A percentile compares a stretch with the other conserved stretches of the same genome.
Conservation (phyloP, 2,329 filamentous ascomycete genomes). For the Microdochium nivale region DNA sequence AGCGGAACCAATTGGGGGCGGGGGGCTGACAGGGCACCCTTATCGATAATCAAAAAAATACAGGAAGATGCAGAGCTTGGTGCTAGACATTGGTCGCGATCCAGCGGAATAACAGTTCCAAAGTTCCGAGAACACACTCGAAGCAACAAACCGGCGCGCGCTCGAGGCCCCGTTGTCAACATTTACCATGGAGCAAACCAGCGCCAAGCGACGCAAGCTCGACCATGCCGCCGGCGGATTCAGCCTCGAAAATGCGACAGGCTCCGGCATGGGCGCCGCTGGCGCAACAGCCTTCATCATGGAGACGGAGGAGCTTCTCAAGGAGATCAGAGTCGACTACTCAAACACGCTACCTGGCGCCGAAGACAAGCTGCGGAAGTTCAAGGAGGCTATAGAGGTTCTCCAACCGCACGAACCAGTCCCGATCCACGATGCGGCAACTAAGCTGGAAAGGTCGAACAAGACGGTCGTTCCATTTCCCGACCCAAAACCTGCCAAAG, state of each 20-base stretch:
- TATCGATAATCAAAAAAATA: slow-evolving; percentile 3
- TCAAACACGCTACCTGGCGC: slow-evolving; percentile 35
- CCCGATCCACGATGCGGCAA: slow-evolving; percentile 55
- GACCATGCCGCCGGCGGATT: slow-evolving; percentile 25
- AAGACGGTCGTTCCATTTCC: slow-evolving; percentile 76
- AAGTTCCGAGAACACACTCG: not conserved
- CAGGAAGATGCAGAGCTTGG: not conserved
- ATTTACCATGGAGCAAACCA: slow-evolving; percentile 33
- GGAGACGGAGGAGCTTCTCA: slow-evolving; percentile 51
- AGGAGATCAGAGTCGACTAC: slow-evolving; percentile 45
- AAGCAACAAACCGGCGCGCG: not conserved
- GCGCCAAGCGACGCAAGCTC: slow-evolving; percentile 39
- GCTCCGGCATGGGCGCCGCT: slow-evolving; percentile 26
- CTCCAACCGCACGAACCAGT: slow-evolving; percentile 39
- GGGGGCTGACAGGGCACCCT: not conserved
- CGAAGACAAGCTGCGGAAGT: slow-evolving; percentile 37
- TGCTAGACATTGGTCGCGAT: not conserved
- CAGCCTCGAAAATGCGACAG: slow-evolving; percentile 29
- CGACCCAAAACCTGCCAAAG: slow-evolving; percentile 64
- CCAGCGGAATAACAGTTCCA: not conserved
- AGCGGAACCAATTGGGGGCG: not conserved
- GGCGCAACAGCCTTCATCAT: slow-evolving; percentile 46
- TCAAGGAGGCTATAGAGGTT: slow-evolving; percentile 45
- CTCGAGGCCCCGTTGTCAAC: not conserved
- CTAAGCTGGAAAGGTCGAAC: slow-evolving; percentile 57